phyloP scores from a whole-genome alignment of 2,329 filamentous ascomycete genomes.

The Dothiorella sarmentorum region DNA sequence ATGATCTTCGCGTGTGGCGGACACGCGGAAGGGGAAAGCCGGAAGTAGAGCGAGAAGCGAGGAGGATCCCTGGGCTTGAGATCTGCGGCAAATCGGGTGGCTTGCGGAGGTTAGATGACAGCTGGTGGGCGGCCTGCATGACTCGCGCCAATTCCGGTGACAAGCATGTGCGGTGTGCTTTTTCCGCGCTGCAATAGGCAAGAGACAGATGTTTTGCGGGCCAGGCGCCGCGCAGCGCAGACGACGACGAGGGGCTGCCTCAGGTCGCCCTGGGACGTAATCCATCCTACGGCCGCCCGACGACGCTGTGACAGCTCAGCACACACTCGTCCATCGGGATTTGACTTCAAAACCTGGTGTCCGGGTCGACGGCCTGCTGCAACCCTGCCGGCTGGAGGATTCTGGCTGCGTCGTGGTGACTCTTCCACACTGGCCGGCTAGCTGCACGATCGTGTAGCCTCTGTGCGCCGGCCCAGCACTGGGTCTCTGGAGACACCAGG shows the following conservation, averaged over 20 bases:
- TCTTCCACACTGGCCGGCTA: not conserved
- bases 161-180: conserved; percentile 3
- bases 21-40: conserved; percentile 12
- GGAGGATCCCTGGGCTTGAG: not conserved
- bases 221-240: not conserved
- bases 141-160: conserved; percentile 1
- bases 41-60: not conserved
- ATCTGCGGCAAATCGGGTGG: conserved; percentile 12
- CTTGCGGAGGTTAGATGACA: conserved; percentile 11
- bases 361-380: conserved; percentile 3
- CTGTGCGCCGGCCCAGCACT: conserved; percentile 15
- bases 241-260: not conserved
- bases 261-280: not conserved
- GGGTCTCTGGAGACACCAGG: conserved; percentile 12
- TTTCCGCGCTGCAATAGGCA: conserved; percentile 4
- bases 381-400: conserved; percentile 6
- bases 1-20: conserved; percentile 8
- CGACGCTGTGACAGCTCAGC: conserved; percentile 10
- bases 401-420: not conserved
- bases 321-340: not conserved
- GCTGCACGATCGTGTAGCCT: conserved; percentile 19
- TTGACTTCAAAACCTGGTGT: conserved; percentile 9
- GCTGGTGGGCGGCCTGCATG: conserved; percentile 7
- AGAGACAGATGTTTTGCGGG: conserved; percentile 2
- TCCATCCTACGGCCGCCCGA: not conserved